Conservation (phyloP, 2,329 filamentous ascomycete species). For the Cadophora malorum region DNA sequence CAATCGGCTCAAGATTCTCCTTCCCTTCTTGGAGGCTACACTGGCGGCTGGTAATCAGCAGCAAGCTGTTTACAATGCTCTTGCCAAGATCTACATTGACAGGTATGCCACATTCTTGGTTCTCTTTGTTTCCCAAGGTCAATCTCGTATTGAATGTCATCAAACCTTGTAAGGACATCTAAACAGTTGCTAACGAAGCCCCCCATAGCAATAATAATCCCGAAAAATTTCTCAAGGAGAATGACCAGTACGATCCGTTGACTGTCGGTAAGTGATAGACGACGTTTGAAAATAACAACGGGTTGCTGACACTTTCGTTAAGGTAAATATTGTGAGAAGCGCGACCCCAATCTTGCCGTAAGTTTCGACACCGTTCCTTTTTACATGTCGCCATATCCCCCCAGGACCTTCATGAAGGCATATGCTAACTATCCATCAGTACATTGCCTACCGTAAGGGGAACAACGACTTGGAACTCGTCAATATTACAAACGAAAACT, state of each 20-base stretch:
- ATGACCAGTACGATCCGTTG: constrained; percentile 93
- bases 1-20: constrained; percentile 91
- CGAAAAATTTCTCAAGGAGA: constrained; percentile 96
- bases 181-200: not conserved
- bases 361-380: not conserved
- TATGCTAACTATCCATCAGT: constrained; percentile 47
- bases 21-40: constrained; percentile 95
- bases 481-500: constrained; percentile 98
- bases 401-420: not conserved
- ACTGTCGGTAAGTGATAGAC: constrained; percentile 77
- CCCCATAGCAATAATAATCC: constrained; percentile 86
- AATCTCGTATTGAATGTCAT: not conserved
- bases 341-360: constrained; percentile 85
- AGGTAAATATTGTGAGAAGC: constrained; percentile 98
- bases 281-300: not conserved
- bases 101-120: not conserved
- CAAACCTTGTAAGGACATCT: not conserved
- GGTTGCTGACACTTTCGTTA: not conserved
- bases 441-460: constrained; percentile 94
- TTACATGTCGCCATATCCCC: not conserved
- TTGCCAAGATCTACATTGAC: constrained; percentile 99
- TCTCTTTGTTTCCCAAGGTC: too few relatives aligned
- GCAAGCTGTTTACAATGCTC: constrained; percentile 94
- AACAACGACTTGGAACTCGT: constrained; percentile 97
- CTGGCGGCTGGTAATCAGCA: constrained; percentile 91